A percentile compares a stretch with the other conserved stretches of the same genome.
Evolutionary conservation across 2,329 filamentous ascomycete genomes (phyloP).

Genomic region (Dactylellina parvicollis): DNA sequence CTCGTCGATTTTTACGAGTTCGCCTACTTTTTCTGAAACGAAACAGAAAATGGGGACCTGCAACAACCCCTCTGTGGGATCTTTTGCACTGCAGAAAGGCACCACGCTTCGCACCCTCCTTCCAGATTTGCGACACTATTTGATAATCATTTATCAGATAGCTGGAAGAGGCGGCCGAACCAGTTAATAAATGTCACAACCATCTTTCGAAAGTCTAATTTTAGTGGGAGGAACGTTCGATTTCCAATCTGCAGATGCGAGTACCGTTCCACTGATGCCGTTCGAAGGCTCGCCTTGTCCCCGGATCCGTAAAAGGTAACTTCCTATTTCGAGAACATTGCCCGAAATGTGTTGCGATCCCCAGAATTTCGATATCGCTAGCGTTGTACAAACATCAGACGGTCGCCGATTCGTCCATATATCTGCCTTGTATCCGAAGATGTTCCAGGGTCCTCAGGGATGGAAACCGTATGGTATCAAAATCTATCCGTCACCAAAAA

Average conservation of each 20-base stretch:
- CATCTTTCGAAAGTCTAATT: conserved; percentile 1
- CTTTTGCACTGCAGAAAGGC: neutral
- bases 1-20: conserved; percentile 35
- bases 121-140: conserved; percentile 21
- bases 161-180: neutral
- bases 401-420: neutral
- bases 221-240: conserved; percentile 26
- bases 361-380: neutral
- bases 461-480: neutral
- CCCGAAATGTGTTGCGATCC: conserved; percentile 9
- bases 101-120: conserved; percentile 3
- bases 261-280: neutral
- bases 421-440: neutral
- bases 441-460: neutral
- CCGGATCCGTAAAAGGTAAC: conserved; percentile 22
- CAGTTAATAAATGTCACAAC: neutral
- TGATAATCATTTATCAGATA: conserved; percentile 30
- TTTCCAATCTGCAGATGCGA: conserved; percentile 11
- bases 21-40: conserved; percentile 39
- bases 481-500: neutral
- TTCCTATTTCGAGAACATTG: conserved; percentile 15
- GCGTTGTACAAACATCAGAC: conserved; percentile 4
- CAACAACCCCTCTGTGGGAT: conserved; percentile 8
- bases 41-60: conserved; percentile 35
- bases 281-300: neutral